Base-by-base conservation (phyloP, 2,329 filamentous ascomycete species). In the Cytospora leucostoma region DNA sequence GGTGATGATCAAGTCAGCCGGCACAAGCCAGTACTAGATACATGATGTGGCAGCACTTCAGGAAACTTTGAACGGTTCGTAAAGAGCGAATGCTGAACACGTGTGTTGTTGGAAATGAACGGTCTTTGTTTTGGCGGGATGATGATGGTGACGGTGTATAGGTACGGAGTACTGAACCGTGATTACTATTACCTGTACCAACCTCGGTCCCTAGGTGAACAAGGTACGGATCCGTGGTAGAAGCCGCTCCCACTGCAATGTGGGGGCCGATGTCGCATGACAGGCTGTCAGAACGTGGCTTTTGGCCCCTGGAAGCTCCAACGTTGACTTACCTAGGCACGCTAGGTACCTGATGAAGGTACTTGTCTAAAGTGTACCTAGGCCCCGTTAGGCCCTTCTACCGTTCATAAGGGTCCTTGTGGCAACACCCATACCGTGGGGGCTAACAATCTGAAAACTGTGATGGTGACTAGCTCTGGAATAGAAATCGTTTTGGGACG, bases 31-130 rank as follows among this genome's bases (percentile, higher is more conserved):
- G 27, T 47, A 57, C 32, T 15, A 19, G 17, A 57, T 57, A 47
- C 55, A 57, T 57, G 55, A 34, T 57, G 55, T 33, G 49, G 17
- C 55, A 56, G 38, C 21, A 47, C 10, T 13, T 44, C 40, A 47
- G 35, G 37, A 32, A 47, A 47, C 44, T 47, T 47, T n/a, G 44
- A 21, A 21, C 4, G 12, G 21, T n/a, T 12, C 12, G 44, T 47
- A 47, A 19, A 47, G 44, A 47, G 44, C 21, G 44, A 32, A 5
- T 35, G 40, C 15, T 57, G 55, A 47, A 17, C 38, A 27, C 19
- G 40, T 57, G 40, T 57, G 55, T 40, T 44, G 34, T 19, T 7
- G 21, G 34, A 37, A n/a, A 27, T 7, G 19, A 15, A 47, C 19
- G 38, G n/a, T 11, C 38, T 47, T 21, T 13, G 21, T 3, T 44